Conservation (phyloP, 805 yeast species). For the Scheffersomyces amazonensis region DNA sequence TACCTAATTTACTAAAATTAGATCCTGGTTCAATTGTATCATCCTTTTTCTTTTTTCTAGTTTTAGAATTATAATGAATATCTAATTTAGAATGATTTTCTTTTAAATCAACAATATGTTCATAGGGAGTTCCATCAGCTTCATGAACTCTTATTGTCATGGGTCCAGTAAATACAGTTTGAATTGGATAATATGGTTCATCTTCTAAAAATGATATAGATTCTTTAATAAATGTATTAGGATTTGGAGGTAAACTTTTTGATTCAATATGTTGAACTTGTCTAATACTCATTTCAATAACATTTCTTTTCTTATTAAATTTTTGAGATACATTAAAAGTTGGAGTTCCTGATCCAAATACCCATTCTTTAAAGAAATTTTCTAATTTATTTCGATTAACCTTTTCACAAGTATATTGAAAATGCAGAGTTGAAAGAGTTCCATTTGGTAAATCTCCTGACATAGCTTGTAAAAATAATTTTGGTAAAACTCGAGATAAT, state of each 20-base stretch:
- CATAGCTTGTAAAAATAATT: slow-evolving; percentile 89
- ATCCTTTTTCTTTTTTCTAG: slow-evolving; percentile 73
- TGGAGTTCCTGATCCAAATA: slow-evolving; percentile 85
- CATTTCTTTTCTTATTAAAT: slow-evolving; percentile 90
- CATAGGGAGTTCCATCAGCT: slow-evolving; percentile 98
- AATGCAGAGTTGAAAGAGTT: slow-evolving; percentile 74
- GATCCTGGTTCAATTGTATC: slow-evolving; percentile 38
- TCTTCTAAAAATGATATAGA: slow-evolving; percentile 42
- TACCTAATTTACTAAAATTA: slow-evolving; percentile 65
- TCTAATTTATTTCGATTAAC: slow-evolving; percentile 86
- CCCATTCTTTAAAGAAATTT: slow-evolving; percentile 89
- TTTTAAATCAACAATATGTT: slow-evolving; percentile 89
- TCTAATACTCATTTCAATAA: slow-evolving; percentile 90
- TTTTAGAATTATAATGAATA: slow-evolving; percentile 92
- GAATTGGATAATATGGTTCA: slow-evolving; percentile 37
- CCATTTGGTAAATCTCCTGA: slow-evolving; percentile 86
- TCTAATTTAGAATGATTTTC: slow-evolving; percentile 85
- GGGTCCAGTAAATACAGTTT: slow-evolving; percentile 79
- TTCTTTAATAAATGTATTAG: slow-evolving; percentile 44
- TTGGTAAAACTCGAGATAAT: slow-evolving; percentile 84
- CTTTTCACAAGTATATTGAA: slow-evolving; percentile 91
- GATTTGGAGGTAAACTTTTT: slow-evolving; percentile 31
- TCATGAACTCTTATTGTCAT: slow-evolving; percentile 97
- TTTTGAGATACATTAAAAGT: slow-evolving; percentile 83
- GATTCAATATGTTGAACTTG: slow-evolving; percentile 77